Evolutionary conservation across 208 protist genomes (phyloP), one percentile per base, ranked within the genome.

Genomic region (Acanthamoeba lugdunensis): DNA sequence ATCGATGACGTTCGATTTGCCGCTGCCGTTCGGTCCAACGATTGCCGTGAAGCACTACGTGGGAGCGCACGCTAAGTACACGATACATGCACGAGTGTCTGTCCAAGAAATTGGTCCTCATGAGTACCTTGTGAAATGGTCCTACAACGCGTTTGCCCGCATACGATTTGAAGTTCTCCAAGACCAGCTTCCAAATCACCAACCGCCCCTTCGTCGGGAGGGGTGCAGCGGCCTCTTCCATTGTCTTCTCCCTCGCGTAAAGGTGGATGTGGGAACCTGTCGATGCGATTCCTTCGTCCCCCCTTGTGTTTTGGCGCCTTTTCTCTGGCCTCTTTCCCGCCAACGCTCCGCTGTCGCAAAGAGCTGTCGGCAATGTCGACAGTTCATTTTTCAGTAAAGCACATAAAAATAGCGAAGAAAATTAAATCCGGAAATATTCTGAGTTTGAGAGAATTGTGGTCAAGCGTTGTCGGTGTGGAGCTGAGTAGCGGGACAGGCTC

Each of bases 1-100:
- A 96, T 99, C 99, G 92, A 99, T 99, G 23, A 99, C 98, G 96
- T 99, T 99, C 16, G 98, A 99, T 97, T 99, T 99, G 89, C 99
- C 99, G 50, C 97, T 99, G 54, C 99, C 99, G 96, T 99, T 99
- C 18, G 99, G 99, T 16, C 99, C 99, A 79, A 99, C 99, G 45
- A 99, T 98, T 18, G 98, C 98, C 37, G 99, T 99, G 96, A 99
- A 99, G 61, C 97, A 98, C 96, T 98, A 13, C 3, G n/a, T n/a
- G 21, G 21, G 18, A 63, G 21, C 21, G 58, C 1, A 63, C 6
- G 18, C 18, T 23, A 23, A 7, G 58, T 63, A 63, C n/a, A n/a
- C 13, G 21, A 4, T 4, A 63, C n/a, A 18, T 1, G n/a, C 16
- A 18, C 0, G n/a, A n/a, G n/a, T 63, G 9, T 61, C 1, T 9